phyloP scores from a whole-genome alignment of 31 red algal genomes.

The Porphyra umbilicalis region DNA sequence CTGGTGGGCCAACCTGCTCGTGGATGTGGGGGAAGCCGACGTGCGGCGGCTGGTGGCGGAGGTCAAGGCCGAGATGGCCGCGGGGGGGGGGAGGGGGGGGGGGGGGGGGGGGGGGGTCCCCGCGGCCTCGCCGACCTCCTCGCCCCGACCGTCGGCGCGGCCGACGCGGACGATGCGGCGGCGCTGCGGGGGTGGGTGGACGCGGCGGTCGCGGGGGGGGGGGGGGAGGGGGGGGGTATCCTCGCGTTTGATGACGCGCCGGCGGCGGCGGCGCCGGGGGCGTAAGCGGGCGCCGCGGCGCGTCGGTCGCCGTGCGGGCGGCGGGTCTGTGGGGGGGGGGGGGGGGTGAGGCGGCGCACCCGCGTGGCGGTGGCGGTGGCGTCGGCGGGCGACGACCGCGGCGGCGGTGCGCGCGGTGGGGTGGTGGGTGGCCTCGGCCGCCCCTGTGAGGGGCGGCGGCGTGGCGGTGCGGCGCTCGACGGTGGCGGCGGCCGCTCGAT shows the following conservation, averaged over 20 bases:
- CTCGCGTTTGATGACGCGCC: background rate
- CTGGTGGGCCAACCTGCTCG: conserved; percentile 52
- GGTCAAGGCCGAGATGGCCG: conserved; percentile 5
- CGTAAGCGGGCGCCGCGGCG: too few species aligned
- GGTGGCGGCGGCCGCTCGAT: too few species aligned
- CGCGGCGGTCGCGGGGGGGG: background rate
- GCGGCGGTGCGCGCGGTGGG: too few species aligned
- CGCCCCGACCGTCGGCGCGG: background rate
- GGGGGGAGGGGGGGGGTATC: background rate
- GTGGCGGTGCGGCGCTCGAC: too few species aligned
- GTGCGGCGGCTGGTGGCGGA: conserved; percentile 17
- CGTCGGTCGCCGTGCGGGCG: too few species aligned
- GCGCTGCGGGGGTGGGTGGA: background rate
- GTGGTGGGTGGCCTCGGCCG: too few species aligned
- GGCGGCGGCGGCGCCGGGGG: background rate
- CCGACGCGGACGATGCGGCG: background rate
- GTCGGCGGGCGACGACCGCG: background rate
- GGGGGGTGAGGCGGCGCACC: background rate
- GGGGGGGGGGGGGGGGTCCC: background rate
- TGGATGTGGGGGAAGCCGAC: conserved; percentile 10
- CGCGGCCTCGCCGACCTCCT: background rate
- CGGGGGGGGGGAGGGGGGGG: background rate
- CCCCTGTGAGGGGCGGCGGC: too few species aligned
- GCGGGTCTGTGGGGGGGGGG: background rate
- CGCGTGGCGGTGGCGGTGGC: background rate